A percentile compares a stretch with the other conserved stretches of the same genome.
phyloP scores from a whole-genome alignment of 306 rosid genomes.

The Begonia fuchsioides region DNA sequence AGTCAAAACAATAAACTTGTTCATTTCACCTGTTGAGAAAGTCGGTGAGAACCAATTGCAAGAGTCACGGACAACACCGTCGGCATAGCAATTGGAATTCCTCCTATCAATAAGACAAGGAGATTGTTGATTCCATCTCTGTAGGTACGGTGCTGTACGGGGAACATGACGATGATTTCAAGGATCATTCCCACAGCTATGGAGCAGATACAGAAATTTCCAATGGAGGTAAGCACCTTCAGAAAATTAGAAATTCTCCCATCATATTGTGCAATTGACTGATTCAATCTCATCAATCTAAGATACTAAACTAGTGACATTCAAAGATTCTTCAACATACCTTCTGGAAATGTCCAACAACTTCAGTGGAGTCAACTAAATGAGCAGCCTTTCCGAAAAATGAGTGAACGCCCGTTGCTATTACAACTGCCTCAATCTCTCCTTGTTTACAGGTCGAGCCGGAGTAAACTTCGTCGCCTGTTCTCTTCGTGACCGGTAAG shows the following conservation, averaged over 20 bases:
- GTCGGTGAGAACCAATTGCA: slow-evolving; percentile 82
- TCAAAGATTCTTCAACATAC: not conserved
- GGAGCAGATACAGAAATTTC: slow-evolving; percentile 86
- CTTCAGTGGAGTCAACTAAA: slow-evolving; percentile 60
- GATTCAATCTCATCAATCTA: too few species aligned
- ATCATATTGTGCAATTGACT: not conserved
- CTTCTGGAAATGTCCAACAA: slow-evolving; percentile 62
- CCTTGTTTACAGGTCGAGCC: slow-evolving; percentile 87
- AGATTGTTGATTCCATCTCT: slow-evolving; percentile 86
- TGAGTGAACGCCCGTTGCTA: slow-evolving; percentile 73
- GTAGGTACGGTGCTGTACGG: slow-evolving; percentile 61
- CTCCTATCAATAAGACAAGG: slow-evolving; percentile 87
- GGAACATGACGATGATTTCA: slow-evolving; percentile 79
- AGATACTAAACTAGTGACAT: too few species aligned
- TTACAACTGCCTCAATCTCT: slow-evolving; percentile 81
- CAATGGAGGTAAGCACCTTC: slow-evolving; percentile 78
- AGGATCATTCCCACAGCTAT: slow-evolving; percentile 78
- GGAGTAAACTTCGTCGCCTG: slow-evolving; percentile 67
- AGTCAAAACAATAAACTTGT: too few species aligned
- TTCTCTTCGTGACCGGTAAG: slow-evolving; percentile 64
- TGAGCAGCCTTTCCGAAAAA: slow-evolving; percentile 81
- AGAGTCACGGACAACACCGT: slow-evolving; percentile 81
- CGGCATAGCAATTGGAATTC: slow-evolving; percentile 95
- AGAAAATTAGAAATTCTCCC: slow-evolving; percentile 8
- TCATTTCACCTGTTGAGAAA: slow-evolving; percentile 73